phyloP scores from a whole-genome alignment of 2,329 filamentous ascomycete species.

The Chalaropsis ovoidea region DNA sequence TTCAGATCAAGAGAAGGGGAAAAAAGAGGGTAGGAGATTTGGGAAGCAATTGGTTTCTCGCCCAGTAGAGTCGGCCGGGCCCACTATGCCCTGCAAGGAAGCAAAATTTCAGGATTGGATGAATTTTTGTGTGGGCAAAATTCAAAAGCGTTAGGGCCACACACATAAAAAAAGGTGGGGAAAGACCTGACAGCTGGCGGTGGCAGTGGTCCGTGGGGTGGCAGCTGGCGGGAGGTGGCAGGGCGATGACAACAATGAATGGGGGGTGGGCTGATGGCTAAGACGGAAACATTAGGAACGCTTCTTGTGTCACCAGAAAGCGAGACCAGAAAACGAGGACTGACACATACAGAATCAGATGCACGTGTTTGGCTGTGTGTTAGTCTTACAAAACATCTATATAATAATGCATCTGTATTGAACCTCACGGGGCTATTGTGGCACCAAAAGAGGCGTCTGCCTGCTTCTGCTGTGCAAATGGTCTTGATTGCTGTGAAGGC shows the following conservation, averaged over 20 bases:
- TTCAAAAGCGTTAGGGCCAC: constrained; percentile 25
- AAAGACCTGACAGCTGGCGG: not conserved
- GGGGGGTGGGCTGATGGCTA: not conserved
- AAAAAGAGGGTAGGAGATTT: constrained; percentile 25
- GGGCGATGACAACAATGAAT: not conserved
- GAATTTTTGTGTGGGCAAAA: constrained; percentile 26
- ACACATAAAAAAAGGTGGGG: constrained; percentile 25
- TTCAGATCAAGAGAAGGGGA: constrained; percentile 26
- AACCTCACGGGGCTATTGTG: too few relatives aligned
- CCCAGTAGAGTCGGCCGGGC: constrained; percentile 25
- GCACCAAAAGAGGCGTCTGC: too few relatives aligned
- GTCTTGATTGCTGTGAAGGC: too few relatives aligned
- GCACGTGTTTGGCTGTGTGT: not conserved
- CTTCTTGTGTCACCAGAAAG: constrained; percentile 3
- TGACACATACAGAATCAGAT: not conserved
- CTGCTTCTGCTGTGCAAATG: too few relatives aligned
- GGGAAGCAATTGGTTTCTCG: constrained; percentile 24
- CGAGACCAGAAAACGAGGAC: too few relatives aligned
- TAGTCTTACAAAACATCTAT: not conserved
- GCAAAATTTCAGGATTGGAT: constrained; percentile 26
- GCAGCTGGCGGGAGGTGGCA: constrained; percentile 3
- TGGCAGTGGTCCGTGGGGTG: not conserved
- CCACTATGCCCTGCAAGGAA: constrained; percentile 25
- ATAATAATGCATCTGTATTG: not conserved
- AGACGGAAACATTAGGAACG: not conserved